Evolutionary conservation across 805 yeast species (phyloP).

Genomic region (Starmerella sp.): DNA sequence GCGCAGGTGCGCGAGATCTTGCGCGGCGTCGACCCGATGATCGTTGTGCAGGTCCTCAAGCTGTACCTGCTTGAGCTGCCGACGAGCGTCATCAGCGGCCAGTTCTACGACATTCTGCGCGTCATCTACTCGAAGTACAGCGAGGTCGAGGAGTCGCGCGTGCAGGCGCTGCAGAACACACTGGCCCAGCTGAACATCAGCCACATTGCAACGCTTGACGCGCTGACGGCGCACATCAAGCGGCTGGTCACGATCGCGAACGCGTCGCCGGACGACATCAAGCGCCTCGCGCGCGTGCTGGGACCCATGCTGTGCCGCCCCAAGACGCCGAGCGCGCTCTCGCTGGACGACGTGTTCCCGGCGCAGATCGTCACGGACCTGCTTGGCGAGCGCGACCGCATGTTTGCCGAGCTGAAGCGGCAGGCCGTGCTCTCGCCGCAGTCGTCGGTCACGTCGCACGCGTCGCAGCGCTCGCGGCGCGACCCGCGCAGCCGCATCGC

Average conservation of each 20-base stretch:
- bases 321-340: constrained; percentile 34
- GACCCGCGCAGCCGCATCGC: constrained; percentile 4
- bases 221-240: constrained; percentile 62
- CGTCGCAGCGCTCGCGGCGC: constrained; percentile 6
- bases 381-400: constrained; percentile 44
- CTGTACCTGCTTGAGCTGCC: constrained; percentile 71
- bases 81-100: constrained; percentile 56
- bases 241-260: constrained; percentile 45
- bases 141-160: constrained; percentile 34
- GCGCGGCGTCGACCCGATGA: constrained; percentile 36
- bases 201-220: constrained; percentile 69
- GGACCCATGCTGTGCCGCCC: constrained; percentile 53
- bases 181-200: constrained; percentile 56
- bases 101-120: constrained; percentile 54
- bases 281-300: constrained; percentile 49
- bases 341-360: constrained; percentile 50
- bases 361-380: constrained; percentile 51
- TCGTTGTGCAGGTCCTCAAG: constrained; percentile 53
- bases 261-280: constrained; percentile 27
- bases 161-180: constrained; percentile 54
- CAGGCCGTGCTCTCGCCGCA: constrained; percentile 14
- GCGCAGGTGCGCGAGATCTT: constrained; percentile 24
- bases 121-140: constrained; percentile 50
- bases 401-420: constrained; percentile 53
- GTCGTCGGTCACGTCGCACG: constrained; percentile 7